phyloP scores from a whole-genome alignment of 768 basidiomycete species.

The Pilatotrama ljubarskyi region DNA sequence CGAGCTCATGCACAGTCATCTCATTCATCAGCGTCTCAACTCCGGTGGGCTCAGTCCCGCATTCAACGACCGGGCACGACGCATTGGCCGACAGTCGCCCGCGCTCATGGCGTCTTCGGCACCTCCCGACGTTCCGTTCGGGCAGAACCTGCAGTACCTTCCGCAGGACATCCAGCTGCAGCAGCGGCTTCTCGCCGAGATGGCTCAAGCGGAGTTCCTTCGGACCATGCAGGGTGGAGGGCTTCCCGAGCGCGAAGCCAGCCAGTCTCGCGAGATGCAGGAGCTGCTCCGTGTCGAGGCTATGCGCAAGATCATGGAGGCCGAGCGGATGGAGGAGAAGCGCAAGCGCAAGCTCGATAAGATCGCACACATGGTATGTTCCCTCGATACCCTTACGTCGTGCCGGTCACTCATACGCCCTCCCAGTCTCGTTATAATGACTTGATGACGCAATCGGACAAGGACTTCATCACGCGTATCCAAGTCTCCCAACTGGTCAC shows the following conservation, averaged over 20 bases:
- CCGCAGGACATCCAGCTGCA: constrained; percentile 72
- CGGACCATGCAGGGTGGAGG: constrained; percentile 51
- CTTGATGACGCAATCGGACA: constrained; percentile 96
- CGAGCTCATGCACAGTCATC: constrained; percentile 29
- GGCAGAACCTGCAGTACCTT: constrained; percentile 54
- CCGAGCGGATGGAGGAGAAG: constrained; percentile 86
- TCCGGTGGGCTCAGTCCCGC: constrained; percentile 42
- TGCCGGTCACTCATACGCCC: constrained; percentile 3
- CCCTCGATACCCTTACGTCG: background rate
- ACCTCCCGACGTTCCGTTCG: constrained; percentile 39
- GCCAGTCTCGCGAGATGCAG: constrained; percentile 54
- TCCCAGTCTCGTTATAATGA: constrained; percentile 86
- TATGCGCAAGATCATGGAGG: constrained; percentile 87
- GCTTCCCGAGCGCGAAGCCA: constrained; percentile 18
- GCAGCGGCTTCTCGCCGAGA: constrained; percentile 74
- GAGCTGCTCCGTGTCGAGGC: constrained; percentile 76
- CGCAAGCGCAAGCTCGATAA: constrained; percentile 79
- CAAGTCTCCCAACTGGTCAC: constrained; percentile 98
- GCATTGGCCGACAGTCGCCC: constrained; percentile 47
- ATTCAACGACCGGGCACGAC: constrained; percentile 48
- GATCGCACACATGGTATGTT: constrained; percentile 81
- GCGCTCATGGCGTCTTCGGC: constrained; percentile 18
- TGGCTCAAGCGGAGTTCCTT: constrained; percentile 69
- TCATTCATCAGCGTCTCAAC: constrained; percentile 43
- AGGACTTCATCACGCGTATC: constrained; percentile 98